A percentile compares a stretch with the other conserved stretches of the same genome.
Evolutionary conservation across 805 yeast species (phyloP).

Genomic region (Kodamaea restingae): DNA sequence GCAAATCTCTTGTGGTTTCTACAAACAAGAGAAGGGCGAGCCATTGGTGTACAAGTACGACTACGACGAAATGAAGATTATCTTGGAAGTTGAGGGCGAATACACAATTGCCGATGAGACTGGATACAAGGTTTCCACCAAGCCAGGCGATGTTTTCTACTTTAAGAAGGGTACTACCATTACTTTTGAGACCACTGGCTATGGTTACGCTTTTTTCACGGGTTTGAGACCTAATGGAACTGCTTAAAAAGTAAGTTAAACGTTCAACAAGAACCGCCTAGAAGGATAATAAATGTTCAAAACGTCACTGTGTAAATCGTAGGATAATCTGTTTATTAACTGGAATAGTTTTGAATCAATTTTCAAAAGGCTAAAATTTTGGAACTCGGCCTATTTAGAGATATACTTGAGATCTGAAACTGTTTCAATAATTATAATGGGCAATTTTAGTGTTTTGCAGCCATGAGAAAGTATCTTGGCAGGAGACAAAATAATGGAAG

Average conservation of each 20-base stretch:
- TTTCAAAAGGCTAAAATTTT: too few species aligned
- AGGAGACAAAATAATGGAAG: too few species aligned
- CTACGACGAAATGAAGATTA: conserved; percentile 58
- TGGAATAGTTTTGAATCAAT: too few species aligned
- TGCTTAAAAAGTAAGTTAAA: conserved; percentile 9
- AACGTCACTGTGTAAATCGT: too few species aligned
- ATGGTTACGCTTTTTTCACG: conserved; percentile 59
- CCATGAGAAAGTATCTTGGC: too few species aligned
- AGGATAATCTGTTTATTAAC: too few species aligned
- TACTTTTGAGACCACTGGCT: conserved; percentile 57
- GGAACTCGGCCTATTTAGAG: too few species aligned
- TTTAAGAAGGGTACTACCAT: conserved; percentile 66
- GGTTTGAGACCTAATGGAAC: conserved; percentile 50
- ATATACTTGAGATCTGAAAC: too few species aligned
- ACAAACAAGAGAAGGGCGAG: conserved; percentile 64
- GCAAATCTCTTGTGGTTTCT: conserved; percentile 64
- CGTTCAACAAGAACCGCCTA: too few species aligned
- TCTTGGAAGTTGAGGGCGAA: conserved; percentile 64
- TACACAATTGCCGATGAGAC: conserved; percentile 60
- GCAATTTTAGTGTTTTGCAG: too few species aligned
- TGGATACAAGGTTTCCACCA: conserved; percentile 52
- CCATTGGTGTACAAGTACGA: conserved; percentile 63
- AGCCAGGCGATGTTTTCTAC: conserved; percentile 66
- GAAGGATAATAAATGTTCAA: too few species aligned
- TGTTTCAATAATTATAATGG: too few species aligned